Evolutionary conservation across 78 protist genomes (phyloP).

Genomic region (Monocercomonoides exilis): DNA sequence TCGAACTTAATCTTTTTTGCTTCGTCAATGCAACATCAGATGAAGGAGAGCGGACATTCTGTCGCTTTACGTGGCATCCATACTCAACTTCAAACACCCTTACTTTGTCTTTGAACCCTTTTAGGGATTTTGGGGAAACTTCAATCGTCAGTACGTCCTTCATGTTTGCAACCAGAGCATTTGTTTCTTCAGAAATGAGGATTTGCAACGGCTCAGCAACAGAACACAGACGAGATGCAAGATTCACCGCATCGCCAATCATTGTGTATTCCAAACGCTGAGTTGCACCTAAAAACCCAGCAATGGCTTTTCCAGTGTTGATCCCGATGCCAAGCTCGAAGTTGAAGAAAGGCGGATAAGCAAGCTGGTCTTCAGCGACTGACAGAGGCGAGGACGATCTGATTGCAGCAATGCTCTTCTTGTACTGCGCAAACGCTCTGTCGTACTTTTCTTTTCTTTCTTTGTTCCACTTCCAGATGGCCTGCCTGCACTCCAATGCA

Average conservation of each 20-base stretch:
- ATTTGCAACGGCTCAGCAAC: not conserved
- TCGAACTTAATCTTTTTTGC: too few relatives aligned
- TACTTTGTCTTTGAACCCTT: not conserved
- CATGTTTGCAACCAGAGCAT: not conserved
- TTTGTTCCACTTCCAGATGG: not conserved
- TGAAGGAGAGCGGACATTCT: too few relatives aligned
- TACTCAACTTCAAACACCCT: not conserved
- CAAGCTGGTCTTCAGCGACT: not conserved
- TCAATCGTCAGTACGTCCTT: not conserved
- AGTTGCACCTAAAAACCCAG: not conserved
- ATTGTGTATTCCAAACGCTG: slow-evolving; percentile 15
- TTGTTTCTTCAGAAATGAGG: not conserved
- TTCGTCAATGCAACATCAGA: too few relatives aligned
- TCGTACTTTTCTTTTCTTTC: not conserved
- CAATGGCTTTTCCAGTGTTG: not conserved
- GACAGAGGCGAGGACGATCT: not conserved
- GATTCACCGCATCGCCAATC: slow-evolving; percentile 17
- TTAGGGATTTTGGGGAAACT: not conserved
- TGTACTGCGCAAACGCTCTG: not conserved
- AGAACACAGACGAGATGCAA: slow-evolving; percentile 3
- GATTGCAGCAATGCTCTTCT: not conserved
- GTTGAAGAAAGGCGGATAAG: not conserved
- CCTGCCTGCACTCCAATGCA: not conserved
- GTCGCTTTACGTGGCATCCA: not conserved
- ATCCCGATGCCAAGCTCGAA: slow-evolving; percentile 19